Evolutionary conservation across 1,139 yeast species (phyloP).

Genomic region (Geotrichum bryndzae): DNA sequence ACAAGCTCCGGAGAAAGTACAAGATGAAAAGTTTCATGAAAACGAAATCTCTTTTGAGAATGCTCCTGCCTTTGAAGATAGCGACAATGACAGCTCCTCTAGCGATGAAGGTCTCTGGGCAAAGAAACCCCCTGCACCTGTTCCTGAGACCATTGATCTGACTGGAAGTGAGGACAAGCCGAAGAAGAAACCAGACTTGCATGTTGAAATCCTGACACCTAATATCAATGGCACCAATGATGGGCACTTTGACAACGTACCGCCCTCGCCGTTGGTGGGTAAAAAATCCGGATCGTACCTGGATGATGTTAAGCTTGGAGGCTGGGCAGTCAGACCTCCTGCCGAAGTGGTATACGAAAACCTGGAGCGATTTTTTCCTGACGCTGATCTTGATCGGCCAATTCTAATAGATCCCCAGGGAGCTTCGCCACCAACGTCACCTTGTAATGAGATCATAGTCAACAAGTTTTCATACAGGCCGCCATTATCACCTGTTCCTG

Average conservation of each 20-base stretch:
- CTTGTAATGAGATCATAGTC: conserved; percentile 27
- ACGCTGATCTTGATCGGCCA: conserved; percentile 87
- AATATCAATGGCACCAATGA: conserved; percentile 10
- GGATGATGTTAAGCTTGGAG: conserved; percentile 14
- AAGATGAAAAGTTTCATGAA: conserved; percentile 37
- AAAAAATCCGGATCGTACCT: conserved; percentile 1
- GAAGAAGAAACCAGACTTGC: conserved; percentile 20
- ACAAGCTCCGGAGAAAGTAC: conserved; percentile 11
- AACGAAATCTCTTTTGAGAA: conserved; percentile 66
- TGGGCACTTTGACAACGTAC: not conserved
- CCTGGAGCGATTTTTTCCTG: conserved; percentile 85
- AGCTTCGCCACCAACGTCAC: conserved; percentile 55
- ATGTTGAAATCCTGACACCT: conserved; percentile 21
- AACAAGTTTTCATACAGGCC: conserved; percentile 13
- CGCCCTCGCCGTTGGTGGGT: not conserved
- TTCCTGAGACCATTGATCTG: not conserved
- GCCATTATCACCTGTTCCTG: conserved; percentile 28
- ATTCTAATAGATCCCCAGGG: conserved; percentile 60
- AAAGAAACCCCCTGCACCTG: conserved; percentile 37
- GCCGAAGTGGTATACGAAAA: conserved; percentile 90
- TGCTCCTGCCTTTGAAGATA: conserved; percentile 52
- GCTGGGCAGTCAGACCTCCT: conserved; percentile 77
- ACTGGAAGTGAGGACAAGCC: conserved; percentile 3
- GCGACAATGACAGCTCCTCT: conserved; percentile 38
- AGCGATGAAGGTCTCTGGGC: conserved; percentile 60